A percentile compares a stretch with the other conserved stretches of the same genome.
phyloP scores from a whole-genome alignment of 1,139 yeast genomes.

The Debaryomyces psychrophilus region DNA sequence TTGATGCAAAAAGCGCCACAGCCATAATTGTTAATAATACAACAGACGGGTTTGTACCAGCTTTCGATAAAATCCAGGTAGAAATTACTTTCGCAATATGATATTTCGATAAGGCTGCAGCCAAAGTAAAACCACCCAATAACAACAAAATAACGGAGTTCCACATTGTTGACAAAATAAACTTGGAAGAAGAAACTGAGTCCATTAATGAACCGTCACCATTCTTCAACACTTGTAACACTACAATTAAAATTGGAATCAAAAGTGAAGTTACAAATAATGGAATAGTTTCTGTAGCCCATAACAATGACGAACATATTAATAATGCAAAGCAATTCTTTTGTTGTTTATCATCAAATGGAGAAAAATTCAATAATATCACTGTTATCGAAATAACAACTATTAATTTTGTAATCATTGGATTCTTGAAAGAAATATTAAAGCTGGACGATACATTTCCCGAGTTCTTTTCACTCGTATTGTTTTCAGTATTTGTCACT shows the following conservation, averaged over 20 bases:
- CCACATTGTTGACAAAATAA: slow-evolving; percentile 67
- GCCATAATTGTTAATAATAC: slow-evolving; percentile 67
- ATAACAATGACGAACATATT: slow-evolving; percentile 67
- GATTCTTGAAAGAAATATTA: slow-evolving; percentile 42
- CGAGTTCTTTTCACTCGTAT: slow-evolving; percentile 18
- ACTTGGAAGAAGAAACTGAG: slow-evolving; percentile 58
- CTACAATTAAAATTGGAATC: slow-evolving; percentile 61
- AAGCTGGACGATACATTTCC: slow-evolving; percentile 25
- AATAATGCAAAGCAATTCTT: slow-evolving; percentile 69
- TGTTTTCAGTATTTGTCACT: slow-evolving; percentile 16
- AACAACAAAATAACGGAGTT: slow-evolving; percentile 70
- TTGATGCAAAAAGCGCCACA: slow-evolving; percentile 68
- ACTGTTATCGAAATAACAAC: slow-evolving; percentile 50
- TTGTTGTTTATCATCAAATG: slow-evolving; percentile 63
- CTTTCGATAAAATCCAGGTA: slow-evolving; percentile 62
- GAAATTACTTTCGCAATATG: slow-evolving; percentile 70
- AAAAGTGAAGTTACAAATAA: slow-evolving; percentile 66
- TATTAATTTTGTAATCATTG: slow-evolving; percentile 50
- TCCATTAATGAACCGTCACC: slow-evolving; percentile 57
- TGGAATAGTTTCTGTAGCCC: slow-evolving; percentile 78
- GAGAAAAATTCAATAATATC: slow-evolving; percentile 52
- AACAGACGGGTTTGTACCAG: slow-evolving; percentile 68
- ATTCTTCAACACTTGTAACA: slow-evolving; percentile 59
- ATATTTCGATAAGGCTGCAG: slow-evolving; percentile 72
- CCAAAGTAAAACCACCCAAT: slow-evolving; percentile 73